Percentiles rank a stretch among this genome's conserved stretches.
Conservation (phyloP, 2,329 filamentous ascomycete species). For the Monilinia fructigena region DNA sequence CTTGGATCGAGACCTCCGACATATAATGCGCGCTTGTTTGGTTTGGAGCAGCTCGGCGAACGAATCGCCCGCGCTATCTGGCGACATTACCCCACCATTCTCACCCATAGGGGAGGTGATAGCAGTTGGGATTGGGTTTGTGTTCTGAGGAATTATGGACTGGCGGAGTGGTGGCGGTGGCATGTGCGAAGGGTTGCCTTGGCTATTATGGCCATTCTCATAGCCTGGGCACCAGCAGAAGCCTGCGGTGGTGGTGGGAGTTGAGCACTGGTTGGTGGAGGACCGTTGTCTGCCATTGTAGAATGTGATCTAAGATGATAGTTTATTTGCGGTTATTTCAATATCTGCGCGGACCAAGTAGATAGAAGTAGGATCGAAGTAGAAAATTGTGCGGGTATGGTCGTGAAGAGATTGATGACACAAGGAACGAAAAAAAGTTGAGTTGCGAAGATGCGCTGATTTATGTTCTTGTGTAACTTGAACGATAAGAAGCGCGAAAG, state of each 20-base stretch:
- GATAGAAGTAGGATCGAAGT: constrained; percentile 30
- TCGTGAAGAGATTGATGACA: constrained; percentile 30
- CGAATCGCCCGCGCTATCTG: constrained; percentile 75
- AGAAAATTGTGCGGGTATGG: constrained; percentile 29
- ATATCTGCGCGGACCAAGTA: constrained; percentile 29
- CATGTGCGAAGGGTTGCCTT: constrained; percentile 73
- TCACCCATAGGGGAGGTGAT: constrained; percentile 81
- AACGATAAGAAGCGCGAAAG: constrained; percentile 37
- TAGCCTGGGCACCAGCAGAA: constrained; percentile 73
- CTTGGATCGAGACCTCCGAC: constrained; percentile 92
- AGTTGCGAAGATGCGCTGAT: constrained; percentile 29
- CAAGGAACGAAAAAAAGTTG: constrained; percentile 30
- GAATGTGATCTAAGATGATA: constrained; percentile 31
- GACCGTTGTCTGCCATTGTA: constrained; percentile 76
- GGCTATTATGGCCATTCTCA: constrained; percentile 71
- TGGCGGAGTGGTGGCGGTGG: constrained; percentile 78
- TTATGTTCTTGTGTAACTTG: constrained; percentile 36
- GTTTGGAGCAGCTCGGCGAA: constrained; percentile 89
- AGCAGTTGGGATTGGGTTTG: constrained; percentile 88
- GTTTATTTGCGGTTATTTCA: constrained; percentile 27
- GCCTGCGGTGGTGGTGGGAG: constrained; percentile 69
- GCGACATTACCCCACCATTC: constrained; percentile 73
- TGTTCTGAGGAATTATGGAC: constrained; percentile 89
- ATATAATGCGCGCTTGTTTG: constrained; percentile 96
- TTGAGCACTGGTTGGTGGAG: constrained; percentile 60